Percentiles rank a stretch among this genome's conserved stretches.
Evolutionary conservation across 208 protist genomes (phyloP).

Genomic region (Leishmania guyanensis): DNA sequence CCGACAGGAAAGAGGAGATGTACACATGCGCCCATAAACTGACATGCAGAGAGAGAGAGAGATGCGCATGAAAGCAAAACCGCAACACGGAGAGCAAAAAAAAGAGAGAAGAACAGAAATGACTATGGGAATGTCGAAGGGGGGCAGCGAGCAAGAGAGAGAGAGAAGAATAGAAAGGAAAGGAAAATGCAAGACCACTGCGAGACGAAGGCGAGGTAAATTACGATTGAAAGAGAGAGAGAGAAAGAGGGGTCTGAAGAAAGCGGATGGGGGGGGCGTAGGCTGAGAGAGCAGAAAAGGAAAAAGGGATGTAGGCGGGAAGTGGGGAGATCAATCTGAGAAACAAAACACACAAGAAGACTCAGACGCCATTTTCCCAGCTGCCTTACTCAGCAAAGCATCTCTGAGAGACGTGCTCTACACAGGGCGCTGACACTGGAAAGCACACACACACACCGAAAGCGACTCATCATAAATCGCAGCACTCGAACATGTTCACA

Average conservation of each 20-base stretch:
- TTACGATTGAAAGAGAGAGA: neutral
- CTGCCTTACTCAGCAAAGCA: neutral
- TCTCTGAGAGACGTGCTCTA: neutral
- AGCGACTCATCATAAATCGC: constrained; percentile 3
- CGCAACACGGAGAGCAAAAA: no score
- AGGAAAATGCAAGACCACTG: no score
- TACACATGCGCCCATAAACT: no score
- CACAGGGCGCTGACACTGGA: neutral
- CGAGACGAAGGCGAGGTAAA: neutral
- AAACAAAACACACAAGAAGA: neutral
- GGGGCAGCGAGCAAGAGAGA: neutral
- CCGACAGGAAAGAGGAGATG: no score
- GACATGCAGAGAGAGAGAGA: neutral
- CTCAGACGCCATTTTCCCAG: neutral
- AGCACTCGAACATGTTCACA: constrained; percentile 19
- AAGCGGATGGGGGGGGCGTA: no score
- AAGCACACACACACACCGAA: neutral
- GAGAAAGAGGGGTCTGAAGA: neutral
- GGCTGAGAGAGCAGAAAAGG: neutral
- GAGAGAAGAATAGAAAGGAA: neutral
- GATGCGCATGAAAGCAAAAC: neutral
- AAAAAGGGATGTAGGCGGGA: neutral
- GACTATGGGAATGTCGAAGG: neutral
- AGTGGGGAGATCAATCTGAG: neutral
- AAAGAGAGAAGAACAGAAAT: neutral